Base-by-base conservation (phyloP, 345 rosid species). In the Eucalyptus regnans region DNA sequence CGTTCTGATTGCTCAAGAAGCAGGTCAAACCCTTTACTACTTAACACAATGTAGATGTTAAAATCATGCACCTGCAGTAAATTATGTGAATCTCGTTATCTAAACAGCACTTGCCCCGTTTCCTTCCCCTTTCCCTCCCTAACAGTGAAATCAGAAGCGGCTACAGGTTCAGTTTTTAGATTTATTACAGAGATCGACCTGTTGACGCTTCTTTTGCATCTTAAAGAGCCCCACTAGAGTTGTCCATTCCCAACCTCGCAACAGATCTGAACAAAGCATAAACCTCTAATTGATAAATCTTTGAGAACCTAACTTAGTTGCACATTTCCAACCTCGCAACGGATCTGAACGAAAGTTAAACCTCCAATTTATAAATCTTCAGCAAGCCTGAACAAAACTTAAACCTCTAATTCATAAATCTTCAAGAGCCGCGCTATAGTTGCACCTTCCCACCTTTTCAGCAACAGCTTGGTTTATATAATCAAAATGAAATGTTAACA, bases 251-350 rank as follows among this genome's bases (percentile, higher is more conserved):
- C 37, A n/a, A 64, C 76, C 76, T n/a, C 20, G 10, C 76, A 14
- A 7, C 2, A 64, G 41, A n/a, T 64, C 0, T n/a, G 3, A n/a
- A 14, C 76, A 1, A n/a, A n/a, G 33, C 76, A 13, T 64, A 64
- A n/a, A n/a, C 1, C 3, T 60, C 15, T 25, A 60, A 60, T 60
- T 60, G 14, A 60, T 60, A 60, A 56, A 60, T 60, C 4, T n/a
- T 64, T 37, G 15, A 64, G 76, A 64, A 33, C 37, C 20, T 33
- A 31, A 52, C 31, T 44, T 92, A 88, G 90, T 96, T 89, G 88
- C 91, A 91, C 95, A 92, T 92, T 46, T 91, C 95, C 91, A 96
- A 88, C 95, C 94, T 96, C 41, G 93, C 96, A 88, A 88, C 41
- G 56, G 98, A 17, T 51, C 2, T 17, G 22, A 51, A 3, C 22